A percentile compares a stretch with the other conserved stretches of the same genome.
These are phyloP conservation scores for Hygrophoropsis aurantiaca DNA, from an alignment of 768 basidiomycete genomes.

Conservation along the genomic window DNA sequence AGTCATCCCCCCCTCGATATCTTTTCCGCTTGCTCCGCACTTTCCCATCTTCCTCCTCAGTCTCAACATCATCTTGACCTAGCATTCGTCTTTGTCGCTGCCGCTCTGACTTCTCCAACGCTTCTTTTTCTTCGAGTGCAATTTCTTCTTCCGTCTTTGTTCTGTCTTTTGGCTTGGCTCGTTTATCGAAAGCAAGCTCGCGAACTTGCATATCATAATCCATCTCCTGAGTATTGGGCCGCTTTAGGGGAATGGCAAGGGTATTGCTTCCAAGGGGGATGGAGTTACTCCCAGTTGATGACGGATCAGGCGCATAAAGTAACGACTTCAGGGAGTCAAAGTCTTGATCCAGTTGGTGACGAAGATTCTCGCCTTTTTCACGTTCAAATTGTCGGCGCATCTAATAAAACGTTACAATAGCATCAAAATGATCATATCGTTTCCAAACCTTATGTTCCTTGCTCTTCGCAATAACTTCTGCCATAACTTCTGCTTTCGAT, in stretches of 20 bases:
- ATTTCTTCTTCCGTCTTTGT: constrained; percentile 97
- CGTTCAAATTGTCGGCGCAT: constrained; percentile 84
- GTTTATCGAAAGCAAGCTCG: constrained; percentile 88
- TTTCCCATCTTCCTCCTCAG: constrained; percentile 54
- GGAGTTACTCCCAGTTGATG: constrained; percentile 39
- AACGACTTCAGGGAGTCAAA: constrained; percentile 79
- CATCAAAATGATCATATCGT: not conserved
- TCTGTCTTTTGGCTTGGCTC: constrained; percentile 91
- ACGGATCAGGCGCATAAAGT: constrained; percentile 58
- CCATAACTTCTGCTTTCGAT: constrained; percentile 95
- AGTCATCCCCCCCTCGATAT: constrained; percentile 75
- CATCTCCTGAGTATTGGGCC: constrained; percentile 37
- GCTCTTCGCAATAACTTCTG: constrained; percentile 95
- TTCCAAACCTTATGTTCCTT: constrained; percentile 85
- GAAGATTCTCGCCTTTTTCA: constrained; percentile 81
- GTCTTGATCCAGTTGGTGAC: constrained; percentile 86
- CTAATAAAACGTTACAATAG: constrained; percentile 38
- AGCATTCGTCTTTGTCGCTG: constrained; percentile 80
- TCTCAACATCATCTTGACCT: constrained; percentile 70
- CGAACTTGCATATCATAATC: constrained; percentile 93
- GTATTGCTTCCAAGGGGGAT: constrained; percentile 22
- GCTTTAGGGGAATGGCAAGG: not conserved
- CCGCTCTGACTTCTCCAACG: constrained; percentile 83
- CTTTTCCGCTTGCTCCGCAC: constrained; percentile 46
- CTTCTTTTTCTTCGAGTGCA: constrained; percentile 84